Percentiles rank a stretch among this genome's conserved stretches.
phyloP scores from a whole-genome alignment of 441 rosid genomes.

The Lepidium campestre region DNA sequence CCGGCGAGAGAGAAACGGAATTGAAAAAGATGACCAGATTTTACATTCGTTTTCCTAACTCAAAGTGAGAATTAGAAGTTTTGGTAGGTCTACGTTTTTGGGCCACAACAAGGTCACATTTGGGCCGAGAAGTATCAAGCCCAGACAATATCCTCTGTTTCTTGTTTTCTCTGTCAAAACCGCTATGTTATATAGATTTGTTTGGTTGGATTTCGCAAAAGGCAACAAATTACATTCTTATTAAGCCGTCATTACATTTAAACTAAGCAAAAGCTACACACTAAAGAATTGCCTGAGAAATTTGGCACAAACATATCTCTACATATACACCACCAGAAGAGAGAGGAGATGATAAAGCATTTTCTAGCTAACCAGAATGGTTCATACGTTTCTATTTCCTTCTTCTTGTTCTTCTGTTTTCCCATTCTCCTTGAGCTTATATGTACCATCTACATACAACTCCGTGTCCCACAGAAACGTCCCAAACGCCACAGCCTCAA shows the following conservation, averaged over 20 bases:
- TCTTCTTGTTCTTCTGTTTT: slow-evolving; percentile 11
- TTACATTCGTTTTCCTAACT: not conserved
- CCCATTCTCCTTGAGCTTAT: slow-evolving; percentile 55
- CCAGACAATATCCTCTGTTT: not conserved
- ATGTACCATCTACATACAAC: slow-evolving; percentile 51
- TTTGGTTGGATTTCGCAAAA: no score
- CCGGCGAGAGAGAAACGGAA: slow-evolving; percentile 26
- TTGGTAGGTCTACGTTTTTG: not conserved
- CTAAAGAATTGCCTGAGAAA: not conserved
- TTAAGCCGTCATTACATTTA: not conserved
- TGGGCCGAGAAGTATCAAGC: not conserved
- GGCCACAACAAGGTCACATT: not conserved
- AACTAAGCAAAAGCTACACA: slow-evolving; percentile 23
- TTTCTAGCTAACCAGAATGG: not conserved
- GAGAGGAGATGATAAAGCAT: not conserved
- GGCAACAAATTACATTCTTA: slow-evolving; percentile 6
- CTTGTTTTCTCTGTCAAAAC: no score
- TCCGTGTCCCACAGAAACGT: slow-evolving; percentile 87
- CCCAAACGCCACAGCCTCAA: slow-evolving; percentile 92
- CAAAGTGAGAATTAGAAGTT: not conserved
- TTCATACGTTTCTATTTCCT: slow-evolving; percentile 18
- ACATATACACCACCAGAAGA: slow-evolving; percentile 17
- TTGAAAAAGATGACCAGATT: slow-evolving; percentile 8
- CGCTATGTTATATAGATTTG: no score
- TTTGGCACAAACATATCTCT: not conserved